Evolutionary conservation across 768 basidiomycete species (phyloP), one percentile per base, ranked within the genome.

Genomic region (Steccherinum ochraceum): DNA sequence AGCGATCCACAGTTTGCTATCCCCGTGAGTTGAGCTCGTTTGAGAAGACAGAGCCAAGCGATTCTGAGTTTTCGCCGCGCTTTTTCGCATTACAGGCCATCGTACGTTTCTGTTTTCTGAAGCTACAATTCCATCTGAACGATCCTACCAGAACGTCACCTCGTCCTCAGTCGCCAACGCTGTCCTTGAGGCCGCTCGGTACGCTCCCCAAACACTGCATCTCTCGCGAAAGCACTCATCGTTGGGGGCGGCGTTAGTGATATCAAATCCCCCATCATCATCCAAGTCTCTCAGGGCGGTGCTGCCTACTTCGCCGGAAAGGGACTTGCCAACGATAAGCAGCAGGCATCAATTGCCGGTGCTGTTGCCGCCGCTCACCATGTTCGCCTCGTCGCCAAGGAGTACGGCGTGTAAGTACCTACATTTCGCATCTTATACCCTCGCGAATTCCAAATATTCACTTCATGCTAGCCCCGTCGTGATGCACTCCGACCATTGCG

Each of bases 401-500:
- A 76, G 4, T 98, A 98, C 67, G 95, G 95, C 73, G 80, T 97
- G 91, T 93, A 71, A 58, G 90, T 81, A 19, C 40, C 46, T 10
- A 5, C 7, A 43, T 16, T 35, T 16, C 30, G 41, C 18, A 43
- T 18, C 41, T 23, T 19, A 43, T 43, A 18, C 7, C 11, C 21
- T 5, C 7, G 19, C 41, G 41, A 43, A 43, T 19, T 43, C 30
- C 16, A 24, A 24, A n/a, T 27, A 21, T 7, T 35, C 7, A 35
- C 30, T 3, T 53, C 18, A 16, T 41, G 49, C 7, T 25, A 93
- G 91, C 55, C 96, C 96, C 62, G 96, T 99, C 64, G 80, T 99
- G 51, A 76, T 99, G 62, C 95, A 99, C 84, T 87, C 90, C 54
- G 96, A 99, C 71, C 96, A 99, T 76, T 99, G 96, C 66, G 96